Base-by-base conservation (phyloP, 495 filamentous ascomycete genomes). In the Aspergillus affinis region DNA sequence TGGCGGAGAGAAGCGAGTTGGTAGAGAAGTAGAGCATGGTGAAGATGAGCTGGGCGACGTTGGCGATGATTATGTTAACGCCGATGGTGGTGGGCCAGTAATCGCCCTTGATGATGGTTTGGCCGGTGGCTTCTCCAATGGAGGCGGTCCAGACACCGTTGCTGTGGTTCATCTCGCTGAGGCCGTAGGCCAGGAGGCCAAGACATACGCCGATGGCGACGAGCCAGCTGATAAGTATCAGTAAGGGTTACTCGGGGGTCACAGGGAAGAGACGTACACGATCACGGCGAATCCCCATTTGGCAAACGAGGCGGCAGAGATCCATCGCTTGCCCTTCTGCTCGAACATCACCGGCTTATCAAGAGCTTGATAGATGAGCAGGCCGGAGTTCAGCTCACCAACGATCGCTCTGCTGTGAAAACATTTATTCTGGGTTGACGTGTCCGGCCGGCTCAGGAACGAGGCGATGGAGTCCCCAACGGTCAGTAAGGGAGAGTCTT, bases 21-120 rank as follows among this genome's bases (percentile, higher is more conserved):
- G 63, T 66, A 1, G 65, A 27, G 19, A 67, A 41, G 52, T 78
- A 78, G 2, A 75, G 44, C 6, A 72, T 55, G 9, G 70, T 71
- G 27, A 76, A 58, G 10, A 75, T 57, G 0, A 71, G 50, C 61
- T 79, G 76, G 10, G 71, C 69, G 10, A 61, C n/a, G 59, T 78
- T 76, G 21, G 65, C 68, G 17, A 69, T 29, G 20, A 74, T 53
- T 2, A 46, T 9, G 27, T 47, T 48, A 20, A 44, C 27, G 12
- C 29, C 44, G 36, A 57, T 4, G 8, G 19, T 46, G 51, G 55
- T 30, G 56, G 50, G 50, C 50, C 50, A 52, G 26, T 21, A 27
- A 7, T 26, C 17, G 21, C 50, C 50, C 8, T 21, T 52, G 50
- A 52, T 52, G 26, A 52, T 1, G 2, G 50, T 52, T n/a, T 52